phyloP scores from a whole-genome alignment of 306 rosid species.

The Vicia villosa region DNA sequence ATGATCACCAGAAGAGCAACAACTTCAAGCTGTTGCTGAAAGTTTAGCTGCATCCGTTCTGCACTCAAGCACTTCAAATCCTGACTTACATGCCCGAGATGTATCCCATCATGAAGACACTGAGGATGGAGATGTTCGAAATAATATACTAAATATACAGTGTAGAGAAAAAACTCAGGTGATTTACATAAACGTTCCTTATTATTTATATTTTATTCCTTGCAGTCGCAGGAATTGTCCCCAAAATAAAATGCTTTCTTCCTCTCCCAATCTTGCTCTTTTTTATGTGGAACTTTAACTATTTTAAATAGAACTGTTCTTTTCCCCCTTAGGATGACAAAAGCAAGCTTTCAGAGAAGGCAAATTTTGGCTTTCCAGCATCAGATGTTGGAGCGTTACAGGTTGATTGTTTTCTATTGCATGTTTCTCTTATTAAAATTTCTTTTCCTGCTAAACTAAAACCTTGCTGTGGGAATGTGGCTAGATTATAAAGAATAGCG shows the following conservation, averaged over 20 bases:
- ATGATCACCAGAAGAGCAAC: conserved; percentile 74
- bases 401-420: conserved; percentile 51
- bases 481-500: conserved; percentile 79
- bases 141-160: conserved; percentile 37
- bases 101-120: conserved; percentile 43
- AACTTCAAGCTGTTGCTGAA: conserved; percentile 96
- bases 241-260: conserved; percentile 22
- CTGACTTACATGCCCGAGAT: conserved; percentile 50
- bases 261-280: not conserved
- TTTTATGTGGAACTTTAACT: conserved; percentile 3
- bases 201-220: conserved; percentile 15
- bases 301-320: not conserved
- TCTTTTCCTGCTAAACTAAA: conserved; percentile 29
- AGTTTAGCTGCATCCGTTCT: conserved; percentile 88
- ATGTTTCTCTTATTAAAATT: conserved; percentile 31
- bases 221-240: conserved; percentile 1
- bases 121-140: conserved; percentile 49
- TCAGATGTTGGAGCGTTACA: conserved; percentile 82
- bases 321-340: conserved; percentile 54
- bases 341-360: conserved; percentile 55
- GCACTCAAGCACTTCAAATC: conserved; percentile 54
- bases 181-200: not conserved
- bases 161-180: conserved; percentile 56
- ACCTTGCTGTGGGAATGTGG: conserved; percentile 15
- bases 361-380: conserved; percentile 67